These are phyloP conservation scores for Xylariaceae sp. DNA, from an alignment of 2,329 filamentous ascomycete genomes.

Conservation along the genomic window DNA sequence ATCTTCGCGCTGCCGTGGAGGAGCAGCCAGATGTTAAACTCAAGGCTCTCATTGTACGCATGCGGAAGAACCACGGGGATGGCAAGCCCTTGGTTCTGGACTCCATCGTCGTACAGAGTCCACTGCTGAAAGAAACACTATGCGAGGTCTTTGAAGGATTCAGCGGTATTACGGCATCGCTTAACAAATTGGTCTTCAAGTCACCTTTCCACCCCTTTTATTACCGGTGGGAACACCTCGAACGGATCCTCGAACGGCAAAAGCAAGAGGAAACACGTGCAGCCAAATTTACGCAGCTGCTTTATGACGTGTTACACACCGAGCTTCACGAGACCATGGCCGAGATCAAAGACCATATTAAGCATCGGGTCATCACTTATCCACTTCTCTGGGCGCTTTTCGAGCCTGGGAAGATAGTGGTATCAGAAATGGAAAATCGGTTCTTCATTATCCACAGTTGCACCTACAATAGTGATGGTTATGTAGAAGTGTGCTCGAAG, in stretches of 20 bases:
- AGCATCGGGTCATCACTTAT: slow-evolving; percentile 8
- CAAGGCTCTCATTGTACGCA: slow-evolving; percentile 46
- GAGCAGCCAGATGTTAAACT: slow-evolving; percentile 48
- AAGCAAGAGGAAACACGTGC: slow-evolving; percentile 32
- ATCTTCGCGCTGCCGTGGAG: slow-evolving; percentile 44
- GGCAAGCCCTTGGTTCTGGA: slow-evolving; percentile 42
- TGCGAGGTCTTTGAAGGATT: slow-evolving; percentile 43
- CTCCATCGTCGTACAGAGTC: slow-evolving; percentile 44
- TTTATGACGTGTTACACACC: slow-evolving; percentile 33
- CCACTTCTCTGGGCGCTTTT: slow-evolving; percentile 14
- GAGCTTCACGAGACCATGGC: slow-evolving; percentile 37
- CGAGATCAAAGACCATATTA: slow-evolving; percentile 31
- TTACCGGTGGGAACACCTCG: slow-evolving; percentile 47
- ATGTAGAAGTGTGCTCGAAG: no score
- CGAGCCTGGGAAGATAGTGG: slow-evolving; percentile 6
- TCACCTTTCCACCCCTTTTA: slow-evolving; percentile 50
- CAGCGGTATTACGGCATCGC: slow-evolving; percentile 44
- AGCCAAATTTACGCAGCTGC: slow-evolving; percentile 34
- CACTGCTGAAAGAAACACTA: slow-evolving; percentile 46
- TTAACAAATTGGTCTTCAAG: slow-evolving; percentile 47
- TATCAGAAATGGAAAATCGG: slow-evolving; percentile 1
- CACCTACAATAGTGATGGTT: no score
- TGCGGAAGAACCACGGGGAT: slow-evolving; percentile 37
- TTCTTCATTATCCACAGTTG: slow-evolving; percentile 6
- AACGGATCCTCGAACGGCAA: slow-evolving; percentile 24